Base-by-base conservation (phyloP, 1,284 basidiomycete species). In the Amylostereum chailletii region DNA sequence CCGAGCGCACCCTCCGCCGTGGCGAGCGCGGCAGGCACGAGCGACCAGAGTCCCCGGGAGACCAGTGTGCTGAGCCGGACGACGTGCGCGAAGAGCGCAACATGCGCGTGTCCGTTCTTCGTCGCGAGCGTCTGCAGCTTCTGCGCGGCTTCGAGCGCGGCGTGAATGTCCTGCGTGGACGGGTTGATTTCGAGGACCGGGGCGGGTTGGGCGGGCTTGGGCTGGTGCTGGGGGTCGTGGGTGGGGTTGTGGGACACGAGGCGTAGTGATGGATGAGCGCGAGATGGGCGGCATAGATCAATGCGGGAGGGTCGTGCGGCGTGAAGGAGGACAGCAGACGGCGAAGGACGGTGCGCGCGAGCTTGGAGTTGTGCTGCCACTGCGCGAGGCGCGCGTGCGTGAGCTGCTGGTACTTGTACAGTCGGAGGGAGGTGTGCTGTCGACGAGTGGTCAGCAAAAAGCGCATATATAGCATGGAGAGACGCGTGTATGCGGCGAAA, bases 351-450 rank as follows among this genome's bases (percentile, higher is more conserved):
- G 71, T 75, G 19, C 76, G 75, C 0, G 81, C 75, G 51, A 76
- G 76, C 62, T 81, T 83, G 19, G 68, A 57, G 58, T 82, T 84
- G 39, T 76, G 68, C 49, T 75, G 71, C 63, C 69, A 72, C 37
- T 65, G 62, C 0, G 81, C 71, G 7, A 83, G 66, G 39, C 75
- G 76, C 2, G 79, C 76, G 37, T 81, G 81, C 34, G 84, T 71
- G 33, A 80, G 67, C 0, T 73, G 72, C 53, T 77, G 74, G 10
- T 77, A 75, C 46, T 72, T 76, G 58, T 81, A 81, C 11, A 71
- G 62, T 46, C 76, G 70, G 7, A 87, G 67, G 6, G 81, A 74
- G 2, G 85, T 80, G 55, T 83, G 78, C 78, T 83, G 1, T 50
- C 9, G 2, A 9, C 41, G 9, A 37, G 47, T 19, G 57, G 29